phyloP scores from a whole-genome alignment of 2,329 filamentous ascomycete genomes.

The Calonectria fujianensis region DNA sequence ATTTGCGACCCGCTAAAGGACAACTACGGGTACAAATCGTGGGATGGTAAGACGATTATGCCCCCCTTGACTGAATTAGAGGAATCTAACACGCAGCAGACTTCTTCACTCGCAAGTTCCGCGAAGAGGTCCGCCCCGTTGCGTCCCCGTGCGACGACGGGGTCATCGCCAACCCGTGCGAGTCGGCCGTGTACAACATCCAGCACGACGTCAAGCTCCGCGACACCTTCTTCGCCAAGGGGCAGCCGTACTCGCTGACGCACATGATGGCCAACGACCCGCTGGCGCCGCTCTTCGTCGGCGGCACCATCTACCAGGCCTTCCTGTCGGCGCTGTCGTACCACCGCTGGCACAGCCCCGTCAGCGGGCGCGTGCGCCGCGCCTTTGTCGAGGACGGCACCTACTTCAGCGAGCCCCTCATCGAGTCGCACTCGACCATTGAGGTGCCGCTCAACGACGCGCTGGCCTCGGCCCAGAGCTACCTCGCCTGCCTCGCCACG shows the following conservation, averaged over 20 bases:
- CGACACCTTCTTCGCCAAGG: slow-evolving; percentile 81
- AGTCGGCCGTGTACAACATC: slow-evolving; percentile 75
- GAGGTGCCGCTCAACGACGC: slow-evolving; percentile 54
- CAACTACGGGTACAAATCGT: slow-evolving; percentile 72
- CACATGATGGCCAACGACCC: slow-evolving; percentile 78
- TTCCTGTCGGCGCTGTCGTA: slow-evolving; percentile 81
- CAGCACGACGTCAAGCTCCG: slow-evolving; percentile 70
- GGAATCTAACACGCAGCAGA: slow-evolving; percentile 53
- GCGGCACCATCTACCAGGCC: slow-evolving; percentile 82
- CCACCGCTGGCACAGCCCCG: slow-evolving; percentile 83
- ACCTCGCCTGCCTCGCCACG: slow-evolving; percentile 80
- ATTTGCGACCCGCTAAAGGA: slow-evolving; percentile 73
- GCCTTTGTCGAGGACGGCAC: slow-evolving; percentile 77
- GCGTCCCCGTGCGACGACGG: slow-evolving; percentile 71
- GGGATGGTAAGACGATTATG: slow-evolving; percentile 42
- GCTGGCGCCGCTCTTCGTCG: slow-evolving; percentile 72
- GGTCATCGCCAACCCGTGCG: slow-evolving; percentile 78
- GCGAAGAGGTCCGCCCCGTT: slow-evolving; percentile 67
- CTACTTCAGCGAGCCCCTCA: slow-evolving; percentile 78
- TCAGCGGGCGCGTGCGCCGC: slow-evolving; percentile 76
- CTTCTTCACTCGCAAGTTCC: slow-evolving; percentile 46
- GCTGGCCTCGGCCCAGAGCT: slow-evolving; percentile 75
- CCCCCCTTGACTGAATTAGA: not conserved
- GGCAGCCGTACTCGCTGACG: slow-evolving; percentile 78
- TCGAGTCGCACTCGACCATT: slow-evolving; percentile 53